Percentiles rank a stretch among this genome's conserved stretches.
phyloP scores from a whole-genome alignment of 768 basidiomycete genomes.

The Mrakia hoshinonis region DNA sequence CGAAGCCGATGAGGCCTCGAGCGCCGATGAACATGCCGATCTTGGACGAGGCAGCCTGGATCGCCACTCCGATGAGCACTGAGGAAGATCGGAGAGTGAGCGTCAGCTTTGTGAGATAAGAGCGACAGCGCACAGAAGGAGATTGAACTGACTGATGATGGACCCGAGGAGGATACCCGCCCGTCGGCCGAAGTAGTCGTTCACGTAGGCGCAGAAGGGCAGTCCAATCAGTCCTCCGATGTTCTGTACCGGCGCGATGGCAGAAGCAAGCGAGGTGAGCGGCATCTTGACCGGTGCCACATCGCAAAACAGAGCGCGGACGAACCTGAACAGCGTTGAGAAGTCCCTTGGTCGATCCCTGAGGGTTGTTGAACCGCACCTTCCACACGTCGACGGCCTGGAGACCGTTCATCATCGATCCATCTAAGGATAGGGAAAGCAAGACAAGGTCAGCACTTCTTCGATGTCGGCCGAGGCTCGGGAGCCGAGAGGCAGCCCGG shows the following conservation, averaged over 20 bases:
- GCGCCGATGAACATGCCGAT: constrained; percentile 64
- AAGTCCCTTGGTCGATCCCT: constrained; percentile 6
- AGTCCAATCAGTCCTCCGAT: constrained; percentile 61
- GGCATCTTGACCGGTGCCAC: not conserved
- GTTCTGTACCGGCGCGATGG: constrained; percentile 57
- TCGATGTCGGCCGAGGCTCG: too few species aligned
- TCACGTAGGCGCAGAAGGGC: constrained; percentile 48
- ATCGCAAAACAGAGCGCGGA: not conserved
- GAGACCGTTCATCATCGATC: constrained; percentile 32
- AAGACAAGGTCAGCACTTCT: not conserved
- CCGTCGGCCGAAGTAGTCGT: constrained; percentile 64
- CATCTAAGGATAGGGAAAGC: constrained; percentile 36
- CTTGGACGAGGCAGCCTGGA: constrained; percentile 62
- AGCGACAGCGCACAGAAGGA: not conserved
- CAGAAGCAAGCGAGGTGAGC: not conserved
- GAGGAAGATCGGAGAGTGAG: not conserved
- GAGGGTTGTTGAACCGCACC: constrained; percentile 17
- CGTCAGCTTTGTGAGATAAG: not conserved
- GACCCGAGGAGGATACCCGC: constrained; percentile 57
- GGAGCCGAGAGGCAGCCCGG: too few species aligned
- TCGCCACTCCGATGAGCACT: constrained; percentile 55
- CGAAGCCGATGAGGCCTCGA: constrained; percentile 57
- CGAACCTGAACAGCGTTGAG: not conserved
- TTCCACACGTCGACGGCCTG: constrained; percentile 22
- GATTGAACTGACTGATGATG: constrained; percentile 43